Base-by-base conservation (phyloP, 2,329 filamentous ascomycete genomes). In the Chalaropsis thielavioides region DNA sequence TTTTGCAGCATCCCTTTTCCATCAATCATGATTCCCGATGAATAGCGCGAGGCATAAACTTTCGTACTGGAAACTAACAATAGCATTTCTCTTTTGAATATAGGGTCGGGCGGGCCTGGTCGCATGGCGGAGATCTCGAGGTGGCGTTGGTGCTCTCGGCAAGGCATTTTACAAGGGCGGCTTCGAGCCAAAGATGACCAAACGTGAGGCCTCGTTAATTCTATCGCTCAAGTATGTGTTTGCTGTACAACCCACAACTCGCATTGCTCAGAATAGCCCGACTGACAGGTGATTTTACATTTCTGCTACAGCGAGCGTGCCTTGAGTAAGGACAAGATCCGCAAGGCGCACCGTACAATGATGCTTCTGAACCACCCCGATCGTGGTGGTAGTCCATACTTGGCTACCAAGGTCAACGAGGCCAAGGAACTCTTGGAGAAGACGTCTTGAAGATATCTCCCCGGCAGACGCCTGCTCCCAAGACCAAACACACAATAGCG, bases 341-440 rank as follows among this genome's bases (percentile, higher is more conserved):
- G 94, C 74, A 96, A 96, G 78, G 90, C 92, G 71, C 94, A 99
- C 77, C 87, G 94, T 69, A 90, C 87, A 64, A 84, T 97, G 70
- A 99, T 99, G 92, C 84, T 99, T 65, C 81, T 96, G 69, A 99
- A 99, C 80, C 94, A 99, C 76, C 94, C 94, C 69, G 94, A 99
- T 80, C 88, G 94, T 73, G 94, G 94, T 69, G 94, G 94, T 46
- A 96, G 91, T 73, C 94, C 94, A 7, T 99, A 97, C 74, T 79
- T 99, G 56, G 94, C 94, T 15, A 96, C 92, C 64, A 99, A 99
- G 76, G 88, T 99, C 74, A 99, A 99, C 77, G 94, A 99, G 76
- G 94, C 94, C 46, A 99, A 99, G 76, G 92, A 97, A 74, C 84
- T 97, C 68, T 74, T 99, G 70, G 94, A 99, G 74, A 96, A 96